phyloP scores from a whole-genome alignment of 129 eudicot species.

The Artemisia tridentata region DNA sequence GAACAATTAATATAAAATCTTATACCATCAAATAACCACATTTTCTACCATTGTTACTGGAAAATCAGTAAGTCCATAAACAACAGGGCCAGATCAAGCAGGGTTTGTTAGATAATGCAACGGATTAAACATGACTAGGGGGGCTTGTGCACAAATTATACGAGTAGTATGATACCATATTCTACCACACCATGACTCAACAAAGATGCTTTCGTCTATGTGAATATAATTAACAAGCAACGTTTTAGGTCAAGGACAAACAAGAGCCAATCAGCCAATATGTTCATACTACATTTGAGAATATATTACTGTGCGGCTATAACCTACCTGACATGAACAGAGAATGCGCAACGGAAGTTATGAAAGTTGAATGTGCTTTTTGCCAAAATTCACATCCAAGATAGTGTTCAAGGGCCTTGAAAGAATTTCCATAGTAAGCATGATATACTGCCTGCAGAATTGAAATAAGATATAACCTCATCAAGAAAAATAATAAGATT shows the following conservation, averaged over 20 bases:
- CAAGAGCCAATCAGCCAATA: no score
- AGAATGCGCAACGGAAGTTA: conserved; percentile 71
- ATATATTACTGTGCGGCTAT: not conserved
- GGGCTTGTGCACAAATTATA: no score
- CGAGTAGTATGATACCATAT: no score
- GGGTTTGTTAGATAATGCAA: not conserved
- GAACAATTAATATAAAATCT: conserved; percentile 3
- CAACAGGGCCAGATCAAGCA: conserved; percentile 6
- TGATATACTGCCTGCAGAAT: conserved; percentile 69
- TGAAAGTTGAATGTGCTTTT: conserved; percentile 80
- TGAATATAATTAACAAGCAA: no score
- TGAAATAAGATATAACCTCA: not conserved
- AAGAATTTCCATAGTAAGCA: conserved; percentile 59
- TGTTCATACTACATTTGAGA: not conserved
- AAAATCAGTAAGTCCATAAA: conserved; percentile 2
- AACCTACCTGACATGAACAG: conserved; percentile 76
- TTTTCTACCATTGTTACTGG: not conserved
- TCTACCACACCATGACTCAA: no score
- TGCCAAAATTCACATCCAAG: conserved; percentile 83
- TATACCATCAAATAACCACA: not conserved
- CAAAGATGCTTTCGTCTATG: no score
- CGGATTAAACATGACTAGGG: not conserved
- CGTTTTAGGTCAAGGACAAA: no score
- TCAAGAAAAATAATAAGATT: not conserved
- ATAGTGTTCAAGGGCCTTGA: conserved; percentile 82